A percentile compares a stretch with the other conserved stretches of the same genome.
phyloP scores from a whole-genome alignment of 2,329 filamentous ascomycete species.

The Paraconiothyrium brasiliense region DNA sequence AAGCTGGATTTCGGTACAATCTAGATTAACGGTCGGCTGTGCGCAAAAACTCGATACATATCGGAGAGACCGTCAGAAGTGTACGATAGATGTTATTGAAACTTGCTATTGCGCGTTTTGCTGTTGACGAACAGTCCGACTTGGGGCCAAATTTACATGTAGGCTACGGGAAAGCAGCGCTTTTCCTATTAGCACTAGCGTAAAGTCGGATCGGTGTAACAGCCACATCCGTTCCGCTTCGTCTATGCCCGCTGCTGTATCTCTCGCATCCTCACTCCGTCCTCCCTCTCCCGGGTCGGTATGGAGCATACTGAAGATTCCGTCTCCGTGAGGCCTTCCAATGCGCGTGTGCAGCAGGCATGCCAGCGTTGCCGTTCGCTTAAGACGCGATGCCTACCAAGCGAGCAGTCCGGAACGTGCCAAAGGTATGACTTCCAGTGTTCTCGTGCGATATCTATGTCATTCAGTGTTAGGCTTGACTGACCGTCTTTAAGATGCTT shows the following conservation, averaged over 20 bases:
- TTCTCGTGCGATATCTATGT: neutral
- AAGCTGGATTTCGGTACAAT: conserved; percentile 23
- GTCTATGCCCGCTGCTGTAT: neutral
- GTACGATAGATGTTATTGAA: neutral
- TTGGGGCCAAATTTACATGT: neutral
- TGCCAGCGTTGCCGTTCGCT: conserved; percentile 46
- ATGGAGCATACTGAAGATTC: conserved; percentile 40
- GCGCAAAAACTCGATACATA: neutral
- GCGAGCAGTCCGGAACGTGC: conserved; percentile 38
- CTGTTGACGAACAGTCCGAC: neutral
- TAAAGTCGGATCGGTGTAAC: neutral
- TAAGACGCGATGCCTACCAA: conserved; percentile 47
- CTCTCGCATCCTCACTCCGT: conserved; percentile 4
- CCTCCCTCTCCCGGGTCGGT: conserved; percentile 9
- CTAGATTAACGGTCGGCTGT: neutral
- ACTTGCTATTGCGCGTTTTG: neutral
- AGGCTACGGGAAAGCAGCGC: neutral
- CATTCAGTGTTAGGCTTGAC: neutral
- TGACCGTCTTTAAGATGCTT: conserved; percentile 32
- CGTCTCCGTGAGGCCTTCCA: conserved; percentile 21
- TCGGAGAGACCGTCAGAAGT: neutral
- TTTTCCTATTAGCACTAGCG: conserved; percentile 1
- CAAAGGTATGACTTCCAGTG: conserved; percentile 33
- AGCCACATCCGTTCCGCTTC: conserved; percentile 14
- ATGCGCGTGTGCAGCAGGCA: conserved; percentile 39